Evolutionary conservation across 2,329 filamentous ascomycete genomes (phyloP), one percentile per base, ranked within the genome.

Genomic region (Aspergillus uvarum): DNA sequence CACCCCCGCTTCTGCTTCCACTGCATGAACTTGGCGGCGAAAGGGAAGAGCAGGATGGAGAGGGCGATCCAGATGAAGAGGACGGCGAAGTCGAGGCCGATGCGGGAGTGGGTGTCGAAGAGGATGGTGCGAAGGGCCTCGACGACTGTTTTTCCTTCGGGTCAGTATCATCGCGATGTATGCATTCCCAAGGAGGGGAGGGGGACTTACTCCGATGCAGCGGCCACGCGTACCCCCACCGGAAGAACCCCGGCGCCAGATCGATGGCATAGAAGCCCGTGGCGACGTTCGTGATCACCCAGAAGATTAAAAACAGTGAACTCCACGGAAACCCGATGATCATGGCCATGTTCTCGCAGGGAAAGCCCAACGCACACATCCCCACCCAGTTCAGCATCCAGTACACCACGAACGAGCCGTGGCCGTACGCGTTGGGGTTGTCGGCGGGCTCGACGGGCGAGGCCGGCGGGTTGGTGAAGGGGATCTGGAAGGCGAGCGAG

Each of bases 301-400:
- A 88, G 66, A 87, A 88, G 58, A 89, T 87, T 2, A 89, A 73
- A 81, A 86, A 89, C 0, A 87, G 70, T 0, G 84, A 81, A 54
- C 79, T 83, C 85, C 85, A 89, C 0, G 84, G 86, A 65, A 83
- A 77, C 0, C 84, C 85, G 4, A 89, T 75, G 2, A 88, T 67
- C 83, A 87, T 88, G 0, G 83, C 83, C 29, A 86, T 81, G 65
- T 89, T 89, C 74, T 89, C 86, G 67, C 84, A 87, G 0, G 86
- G 84, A 2, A 89, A 72, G 0, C 86, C 87, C 1, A 89, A 68
- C 0, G 86, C 85, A 8, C 80, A 77, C 86, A 89, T 89, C 8
- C 86, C 86, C 0, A 83, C 76, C 70, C 81, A 87, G 58, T 87
- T 87, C 14, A 87, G 67, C 81, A 86, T 84, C 84, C 84, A 87